phyloP scores from a whole-genome alignment of 176 grass and related monocot genomes.

The Oryza meyeriana region DNA sequence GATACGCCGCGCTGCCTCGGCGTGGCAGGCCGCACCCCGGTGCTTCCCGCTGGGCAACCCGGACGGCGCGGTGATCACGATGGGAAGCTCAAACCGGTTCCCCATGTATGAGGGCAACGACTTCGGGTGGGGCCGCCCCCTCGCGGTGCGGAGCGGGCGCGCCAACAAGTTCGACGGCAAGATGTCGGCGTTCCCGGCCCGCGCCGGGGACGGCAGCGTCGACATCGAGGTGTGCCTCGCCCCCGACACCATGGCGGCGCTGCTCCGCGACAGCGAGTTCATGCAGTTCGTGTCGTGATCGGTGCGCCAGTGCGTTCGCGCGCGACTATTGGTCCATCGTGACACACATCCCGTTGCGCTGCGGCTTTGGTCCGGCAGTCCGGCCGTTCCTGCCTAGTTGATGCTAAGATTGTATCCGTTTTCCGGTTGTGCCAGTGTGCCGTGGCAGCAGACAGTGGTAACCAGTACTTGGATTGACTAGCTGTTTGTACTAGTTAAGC shows the following conservation, averaged over 20 bases:
- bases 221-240: constrained; percentile 96
- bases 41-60: constrained; percentile 98
- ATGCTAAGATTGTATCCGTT: constrained; percentile 17
- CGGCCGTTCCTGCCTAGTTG: constrained; percentile 5
- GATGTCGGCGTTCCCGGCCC: constrained; percentile 87
- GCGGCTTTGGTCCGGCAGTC: neutral
- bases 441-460: neutral
- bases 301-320: neutral
- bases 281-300: constrained; percentile 80
- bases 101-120: constrained; percentile 94
- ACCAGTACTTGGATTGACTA: constrained; percentile 17
- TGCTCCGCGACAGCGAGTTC: constrained; percentile 86
- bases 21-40: constrained; percentile 76
- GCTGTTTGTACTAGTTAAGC: neutral
- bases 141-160: constrained; percentile 77
- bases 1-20: constrained; percentile 45
- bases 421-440: neutral
- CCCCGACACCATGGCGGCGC: constrained; percentile 80
- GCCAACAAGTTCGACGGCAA: constrained; percentile 98
- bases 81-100: constrained; percentile 96
- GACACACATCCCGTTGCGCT: constrained; percentile 10
- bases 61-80: constrained; percentile 83
- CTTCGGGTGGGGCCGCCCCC: constrained; percentile 81
- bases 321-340: neutral
- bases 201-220: constrained; percentile 62